Evolutionary conservation across 2,329 filamentous ascomycete genomes (phyloP), one percentile per base, ranked within the genome.

Genomic region (Neurospora sp.): DNA sequence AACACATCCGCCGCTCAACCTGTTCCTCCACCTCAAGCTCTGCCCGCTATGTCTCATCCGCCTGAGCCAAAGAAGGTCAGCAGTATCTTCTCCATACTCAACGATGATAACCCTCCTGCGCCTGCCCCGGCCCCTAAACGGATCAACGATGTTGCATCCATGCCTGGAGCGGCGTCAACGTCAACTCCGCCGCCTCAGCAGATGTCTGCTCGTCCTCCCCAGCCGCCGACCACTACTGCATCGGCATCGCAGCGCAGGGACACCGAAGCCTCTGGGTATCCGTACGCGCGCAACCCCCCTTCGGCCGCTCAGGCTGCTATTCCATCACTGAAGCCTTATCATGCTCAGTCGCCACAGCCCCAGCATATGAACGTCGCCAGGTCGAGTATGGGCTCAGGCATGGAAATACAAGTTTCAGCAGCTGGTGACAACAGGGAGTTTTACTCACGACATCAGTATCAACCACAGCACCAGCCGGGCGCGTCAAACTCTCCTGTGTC

Each of bases 21-120:
- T 15, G 72, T 77, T 19, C 81, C 80, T 68, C 79, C 80, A 3
- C 80, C 80, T 8, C 78, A 80, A 37, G 76, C 82, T 28, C 78
- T 82, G 37, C 78, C 82, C 46, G 77, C 84, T 52, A 74, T 79
- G 6, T 77, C 81, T 12, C 78, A 80, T 36, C 82, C 81, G 43
- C 78, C 82, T 2, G 85, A 86, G 73, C 82, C 85, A n/a, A 89
- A 89, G 79, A 88, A 84, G 10, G 52, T 62, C 8, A 89, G 87
- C 15, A 89, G 81, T 72, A 83, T 90, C 71, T 88, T 89, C 84
- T 86, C 87, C 0, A 77, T 90, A 71, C 81, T 90, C 3, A 89
- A 89, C 73, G 86, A 89, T 72, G 88, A 89, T 68, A 82, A 84
- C n/a, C 80, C 82, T 6, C 79, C 83, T 6, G 79, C 82, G 6